A percentile compares a stretch with the other conserved stretches of the same genome.
These are phyloP conservation scores for Neurospora sp. DNA, from an alignment of 495 filamentous ascomycete species.

Conservation along the genomic window DNA sequence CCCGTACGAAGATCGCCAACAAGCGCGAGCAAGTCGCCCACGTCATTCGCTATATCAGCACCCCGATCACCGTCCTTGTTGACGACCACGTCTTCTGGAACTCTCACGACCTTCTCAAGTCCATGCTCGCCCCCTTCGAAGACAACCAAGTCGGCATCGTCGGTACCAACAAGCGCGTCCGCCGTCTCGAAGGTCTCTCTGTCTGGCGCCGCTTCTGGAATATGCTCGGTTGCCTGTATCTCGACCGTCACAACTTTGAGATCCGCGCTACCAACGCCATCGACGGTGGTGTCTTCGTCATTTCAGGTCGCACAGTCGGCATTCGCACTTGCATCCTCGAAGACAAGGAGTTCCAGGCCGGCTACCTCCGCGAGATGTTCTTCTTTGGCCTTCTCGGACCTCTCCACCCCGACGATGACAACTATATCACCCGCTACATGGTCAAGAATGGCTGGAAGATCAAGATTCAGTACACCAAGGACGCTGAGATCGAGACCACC, in stretches of 20 bases:
- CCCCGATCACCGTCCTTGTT: slow-evolving; percentile 36
- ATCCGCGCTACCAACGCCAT: slow-evolving; percentile 41
- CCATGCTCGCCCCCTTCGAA: slow-evolving; percentile 43
- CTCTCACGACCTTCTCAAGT: slow-evolving; percentile 28
- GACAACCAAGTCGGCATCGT: slow-evolving; percentile 41
- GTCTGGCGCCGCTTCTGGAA: slow-evolving; percentile 35
- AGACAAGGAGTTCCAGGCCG: slow-evolving; percentile 33
- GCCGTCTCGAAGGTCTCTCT: slow-evolving; percentile 18
- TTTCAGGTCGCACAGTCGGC: slow-evolving; percentile 44
- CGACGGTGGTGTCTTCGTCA: slow-evolving; percentile 47
- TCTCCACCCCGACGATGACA: slow-evolving; percentile 59
- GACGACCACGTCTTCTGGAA: slow-evolving; percentile 51
- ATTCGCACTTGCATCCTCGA: slow-evolving; percentile 40
- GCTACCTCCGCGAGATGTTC: slow-evolving; percentile 48
- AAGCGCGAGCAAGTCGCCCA: slow-evolving; percentile 41
- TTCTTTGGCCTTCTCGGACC: slow-evolving; percentile 35
- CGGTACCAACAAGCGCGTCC: slow-evolving; percentile 42
- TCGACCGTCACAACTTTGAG: slow-evolving; percentile 50
- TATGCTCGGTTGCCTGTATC: slow-evolving; percentile 42
- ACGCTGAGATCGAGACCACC: slow-evolving; percentile 49
- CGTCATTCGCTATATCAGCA: slow-evolving; percentile 32
- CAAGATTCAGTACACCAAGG: slow-evolving; percentile 49
- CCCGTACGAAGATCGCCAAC: slow-evolving; percentile 21
- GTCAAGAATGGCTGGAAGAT: slow-evolving; percentile 48
- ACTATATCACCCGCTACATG: slow-evolving; percentile 57